phyloP scores from a whole-genome alignment of 257 asterid species.

The Paraleonurus japonicus region DNA sequence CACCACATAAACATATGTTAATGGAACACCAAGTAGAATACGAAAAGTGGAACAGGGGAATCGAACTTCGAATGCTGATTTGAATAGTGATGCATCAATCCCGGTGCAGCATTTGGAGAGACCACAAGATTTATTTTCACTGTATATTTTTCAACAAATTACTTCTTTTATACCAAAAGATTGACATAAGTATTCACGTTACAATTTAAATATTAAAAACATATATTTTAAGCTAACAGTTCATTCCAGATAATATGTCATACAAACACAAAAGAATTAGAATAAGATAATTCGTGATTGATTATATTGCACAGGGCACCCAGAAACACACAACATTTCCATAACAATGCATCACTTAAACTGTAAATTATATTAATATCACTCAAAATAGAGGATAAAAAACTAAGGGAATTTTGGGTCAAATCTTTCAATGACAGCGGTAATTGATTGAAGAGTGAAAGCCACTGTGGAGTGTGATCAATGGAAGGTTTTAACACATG shows the following conservation, averaged over 20 bases:
- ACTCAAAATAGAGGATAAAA: background rate
- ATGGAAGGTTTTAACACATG: no score
- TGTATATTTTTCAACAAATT: background rate
- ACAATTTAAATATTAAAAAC: background rate
- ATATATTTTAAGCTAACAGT: background rate
- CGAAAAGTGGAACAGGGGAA: no score
- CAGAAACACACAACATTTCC: background rate
- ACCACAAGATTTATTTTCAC: background rate
- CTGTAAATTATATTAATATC: background rate
- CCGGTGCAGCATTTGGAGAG: background rate
- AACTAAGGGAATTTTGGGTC: background rate
- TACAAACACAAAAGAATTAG: background rate
- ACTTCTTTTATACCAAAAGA: background rate
- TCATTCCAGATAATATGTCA: background rate
- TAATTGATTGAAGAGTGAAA: background rate
- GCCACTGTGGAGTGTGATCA: no score
- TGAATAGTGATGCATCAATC: background rate
- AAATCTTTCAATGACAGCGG: background rate
- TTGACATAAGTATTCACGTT: background rate
- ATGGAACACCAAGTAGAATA: no score
- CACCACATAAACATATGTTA: no score
- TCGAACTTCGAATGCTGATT: no score
- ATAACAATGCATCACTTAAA: background rate
- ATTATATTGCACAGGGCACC: background rate
- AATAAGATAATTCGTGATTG: background rate